These are phyloP conservation scores for Trichosphaerium sp. DNA, from an alignment of 78 protist genomes.

Conservation along the genomic window DNA sequence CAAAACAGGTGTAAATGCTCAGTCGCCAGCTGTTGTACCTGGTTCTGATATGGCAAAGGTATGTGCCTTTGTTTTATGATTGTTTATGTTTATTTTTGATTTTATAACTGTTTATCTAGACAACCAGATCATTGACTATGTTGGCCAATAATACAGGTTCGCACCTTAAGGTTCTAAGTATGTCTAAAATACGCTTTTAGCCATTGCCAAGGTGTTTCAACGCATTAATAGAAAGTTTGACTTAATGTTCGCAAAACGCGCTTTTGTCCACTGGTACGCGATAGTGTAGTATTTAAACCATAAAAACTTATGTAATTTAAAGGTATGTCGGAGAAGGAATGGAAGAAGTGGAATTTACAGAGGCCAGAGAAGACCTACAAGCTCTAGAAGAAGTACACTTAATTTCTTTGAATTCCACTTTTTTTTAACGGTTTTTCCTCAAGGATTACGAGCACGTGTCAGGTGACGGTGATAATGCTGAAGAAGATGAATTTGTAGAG, in stretches of 20 bases:
- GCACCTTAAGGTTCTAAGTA: no score
- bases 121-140: slow-evolving; percentile 80
- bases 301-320: no score
- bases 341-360: slow-evolving; percentile 96
- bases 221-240: slow-evolving; percentile 85
- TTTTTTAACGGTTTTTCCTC: no score
- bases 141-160: slow-evolving; percentile 89
- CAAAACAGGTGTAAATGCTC: slow-evolving; percentile 93
- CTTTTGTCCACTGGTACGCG: slow-evolving; percentile 98
- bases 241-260: slow-evolving; percentile 95
- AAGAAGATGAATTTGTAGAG: no score
- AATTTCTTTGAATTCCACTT: no score
- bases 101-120: no score
- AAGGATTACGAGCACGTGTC: no score
- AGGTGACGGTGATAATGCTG: no score
- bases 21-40: slow-evolving; percentile 93
- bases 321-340: slow-evolving; percentile 99
- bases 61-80: slow-evolving; percentile 88
- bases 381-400: slow-evolving; percentile 52
- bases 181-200: no score
- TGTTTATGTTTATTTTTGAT: no score
- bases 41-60: slow-evolving; percentile 97
- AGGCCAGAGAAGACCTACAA: slow-evolving; percentile 91
- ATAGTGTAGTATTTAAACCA: no score
- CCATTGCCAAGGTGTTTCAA: slow-evolving; percentile 93